A percentile compares a stretch with the other conserved stretches of the same genome.
Conservation (phyloP, 148 eudicot genomes). For the Diospyros lotus region DNA sequence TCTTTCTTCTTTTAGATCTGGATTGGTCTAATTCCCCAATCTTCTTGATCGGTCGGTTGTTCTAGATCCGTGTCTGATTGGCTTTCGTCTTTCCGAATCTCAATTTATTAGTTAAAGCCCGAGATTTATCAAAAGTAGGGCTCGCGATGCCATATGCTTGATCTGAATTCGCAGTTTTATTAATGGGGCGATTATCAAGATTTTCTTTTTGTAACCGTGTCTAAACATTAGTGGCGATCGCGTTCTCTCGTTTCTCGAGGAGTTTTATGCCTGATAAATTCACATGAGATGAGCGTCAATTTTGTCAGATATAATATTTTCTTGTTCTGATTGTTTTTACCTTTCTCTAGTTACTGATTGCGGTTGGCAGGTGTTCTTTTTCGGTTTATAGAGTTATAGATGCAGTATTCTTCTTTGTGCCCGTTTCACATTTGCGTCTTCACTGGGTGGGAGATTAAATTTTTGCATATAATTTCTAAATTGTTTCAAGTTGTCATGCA, state of each 20-base stretch:
- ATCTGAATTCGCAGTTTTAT: background rate
- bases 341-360: too few relatives aligned
- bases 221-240: background rate
- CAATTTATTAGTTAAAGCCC: background rate
- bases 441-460: background rate
- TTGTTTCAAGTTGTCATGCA: background rate
- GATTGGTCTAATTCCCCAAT: background rate
- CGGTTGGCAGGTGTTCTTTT: too few relatives aligned
- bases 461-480: background rate
- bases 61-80: slow-evolving; percentile 3
- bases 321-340: background rate
- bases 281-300: background rate
- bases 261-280: background rate
- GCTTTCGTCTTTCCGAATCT: background rate
- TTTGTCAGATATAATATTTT: background rate
- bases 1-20: slow-evolving; percentile 13
- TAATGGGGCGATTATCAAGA: too few relatives aligned
- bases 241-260: background rate
- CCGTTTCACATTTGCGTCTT: background rate
- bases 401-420: background rate
- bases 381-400: background rate
- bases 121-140: background rate
- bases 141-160: background rate
- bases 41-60: background rate
- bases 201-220: too few relatives aligned